Base-by-base conservation (phyloP, 1,284 basidiomycete species). In the Wolfiporia cocos region DNA sequence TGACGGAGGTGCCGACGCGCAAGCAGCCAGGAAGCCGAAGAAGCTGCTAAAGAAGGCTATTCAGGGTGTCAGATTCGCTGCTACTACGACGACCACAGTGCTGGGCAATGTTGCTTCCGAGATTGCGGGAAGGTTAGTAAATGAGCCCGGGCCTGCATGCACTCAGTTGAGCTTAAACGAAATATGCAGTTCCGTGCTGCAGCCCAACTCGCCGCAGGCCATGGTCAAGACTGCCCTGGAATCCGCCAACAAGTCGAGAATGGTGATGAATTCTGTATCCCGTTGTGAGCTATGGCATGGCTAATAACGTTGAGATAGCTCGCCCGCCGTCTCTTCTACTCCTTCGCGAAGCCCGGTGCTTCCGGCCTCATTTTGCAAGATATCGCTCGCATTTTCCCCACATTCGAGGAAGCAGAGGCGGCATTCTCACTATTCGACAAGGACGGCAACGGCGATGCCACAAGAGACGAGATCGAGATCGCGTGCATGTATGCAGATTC, bases 201-300 rank as follows among this genome's bases (percentile, higher is more conserved):
- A 93, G 59, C 91, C 91, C 32, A 92, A 93, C 59, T 91, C 89
- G 2, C 87, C 92, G 0, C 77, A 79, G 53, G 85, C 86, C 20
- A 81, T 88, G 69, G 87, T 94, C 35, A 80, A 84, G 53, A 81
- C 80, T 3, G 86, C 89, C 1, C 65, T 96, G 12, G 73, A 78
- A 44, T 88, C 84, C 3, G 76, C 83, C 2, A 92, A 88, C 65
- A 93, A 92, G 66, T 86, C 85, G 9, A 81, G 88, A 48, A 68
- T 89, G 52, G 82, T 36, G 18, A 24, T 32, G 5, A 32, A 30
- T 15, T 18, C 30, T 32, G 21, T 29, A 15, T 5, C 10, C 9
- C 15, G 26, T 12, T 17, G 7, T 26, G n/a, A n/a, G n/a, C n/a
- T n/a, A n/a, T n/a, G n/a, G n/a, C n/a, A n/a, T n/a, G n/a, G n/a